Evolutionary conservation across 176 grass and related monocot species (phyloP), one percentile per base, ranked within the genome.

Genomic region (Cocos nucifera): DNA sequence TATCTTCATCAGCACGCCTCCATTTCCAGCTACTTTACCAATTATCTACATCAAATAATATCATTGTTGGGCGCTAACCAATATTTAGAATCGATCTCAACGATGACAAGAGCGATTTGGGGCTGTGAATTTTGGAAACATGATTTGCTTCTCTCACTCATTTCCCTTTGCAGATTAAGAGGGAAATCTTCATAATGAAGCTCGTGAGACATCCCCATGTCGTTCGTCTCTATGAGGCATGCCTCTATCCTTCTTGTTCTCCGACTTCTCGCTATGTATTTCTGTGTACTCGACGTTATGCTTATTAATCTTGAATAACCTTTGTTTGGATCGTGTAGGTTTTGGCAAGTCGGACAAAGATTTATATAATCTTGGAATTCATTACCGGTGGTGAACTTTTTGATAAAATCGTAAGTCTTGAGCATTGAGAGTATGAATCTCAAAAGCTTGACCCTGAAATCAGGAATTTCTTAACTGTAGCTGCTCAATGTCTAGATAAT

Each of bases 121-220:
- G 10, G 35, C 8, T 6, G 35, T 44, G 35, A 44, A 44, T 12
- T 44, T 44, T 44, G 35, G 35, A 44, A 44, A 3, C 35, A 44
- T 14, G 35, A 2, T 44, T 12, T 12, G 35, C 35, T 44, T 12
- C 35, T 12, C 35, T 39, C 2, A 12, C 35, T 44, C 15, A 58
- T 64, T 76, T 4, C 55, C 71, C 52, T 73, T 6, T 78, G 72
- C 78, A 97, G 93, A 97, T 97, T 71, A 91, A 97, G 73, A 74
- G 93, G 72, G 93, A 97, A 62, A 97, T 97, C 77, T 97, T 87
- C 14, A 97, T 97, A 85, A 97, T 97, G 93, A 97, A 97, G 81
- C 84, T 91, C 69, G 93, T 97, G 22, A 88, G 93, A 77, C 93
- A 97, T 85, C 87, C 93, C 20, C 71, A 88, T 85, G 87, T 97